Evolutionary conservation across 768 basidiomycete species (phyloP), one percentile per base, ranked within the genome.

Genomic region (Lentinula edodes): DNA sequence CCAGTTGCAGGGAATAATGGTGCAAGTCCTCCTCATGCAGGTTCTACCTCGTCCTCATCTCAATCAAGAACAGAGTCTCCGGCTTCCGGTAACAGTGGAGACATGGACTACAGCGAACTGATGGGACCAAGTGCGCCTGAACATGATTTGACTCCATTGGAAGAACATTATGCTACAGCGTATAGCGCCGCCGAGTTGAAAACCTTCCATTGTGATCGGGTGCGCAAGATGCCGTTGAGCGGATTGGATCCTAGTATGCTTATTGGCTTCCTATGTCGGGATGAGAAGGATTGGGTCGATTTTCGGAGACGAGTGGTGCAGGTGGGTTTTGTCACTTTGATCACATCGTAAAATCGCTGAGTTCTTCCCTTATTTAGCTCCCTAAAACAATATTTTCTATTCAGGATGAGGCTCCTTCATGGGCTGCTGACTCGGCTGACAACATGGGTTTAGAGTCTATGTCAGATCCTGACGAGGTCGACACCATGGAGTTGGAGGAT

Each of bases 191-290:
- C 78, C 5, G 92, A 95, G 69, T 76, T 98, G 38, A 84, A 83
- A 68, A 96, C 92, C 12, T 99, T 95, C 78, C 97, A 98, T 73
- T 95, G 94, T 71, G 97, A 99, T n/a, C 86, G 89, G 16, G 89
- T 98, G 42, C 81, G 93, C 70, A 98, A 96, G 84, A 96, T 98
- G 91, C 89, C 89, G 0, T 74, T 98, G 39, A 84, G 86, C 43
- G 90, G 89, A 34, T 76, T 99, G 59, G 97, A 98, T 72, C 97
- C 96, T 23, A 97, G 94, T 67, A 98, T 99, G 97, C 77, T 99
- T 6, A 82, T 98, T 62, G 95, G 95, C 10, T 98, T 99, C 71
- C 69, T 98, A 65, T 88, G 89, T 70, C 84, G 83, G 67, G 86
- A 91, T 68, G 89, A 93, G 74, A 77, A 70, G 16, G 96, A 98